Base-by-base conservation (phyloP, 495 filamentous ascomycete species). In the Penicillium waksmanii region DNA sequence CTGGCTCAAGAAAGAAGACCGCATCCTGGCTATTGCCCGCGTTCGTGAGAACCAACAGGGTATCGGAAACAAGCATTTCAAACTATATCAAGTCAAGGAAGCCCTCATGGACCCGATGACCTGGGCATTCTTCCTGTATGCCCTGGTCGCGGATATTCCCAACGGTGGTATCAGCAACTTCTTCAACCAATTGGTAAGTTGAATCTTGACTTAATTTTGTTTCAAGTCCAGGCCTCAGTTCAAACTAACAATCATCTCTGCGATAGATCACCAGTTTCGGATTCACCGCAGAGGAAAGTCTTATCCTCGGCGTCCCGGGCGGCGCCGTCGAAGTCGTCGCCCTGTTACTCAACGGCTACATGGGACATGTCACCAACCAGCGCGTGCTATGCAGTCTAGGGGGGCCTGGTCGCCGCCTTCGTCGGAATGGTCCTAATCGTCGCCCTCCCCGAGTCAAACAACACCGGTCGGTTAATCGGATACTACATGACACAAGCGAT, bases 91-190 rank as follows among this genome's bases (percentile, higher is more conserved):
- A 56, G 77, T 84, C 40, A 81, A 79, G 42, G 85, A 88, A 59
- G 80, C 84, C 0, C 67, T 87, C 3, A 19, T 73, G 27, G 86
- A 89, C 60, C 86, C 85, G 1, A 82, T 86, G 72, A 84, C 84
- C 21, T 88, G 76, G 86, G 84, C 85, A 2, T 88, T 89, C 65
- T 81, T 85, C 38, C 80, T 88, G 51, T 88, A 83, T 60, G 82
- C 85, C 2, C 67, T 86, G 18, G 75, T 86, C 50, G 81, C 78
- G 7, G 81, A 87, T 66, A 88, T 90, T 49, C 85, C 85, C 2
- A 88, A 88, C 61, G 85, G 87, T 19, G 89, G 87, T 12, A 80
- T 92, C 48, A 82, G 75, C 31, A 91, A 90, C 58, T 92, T 90
- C 71, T 91, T 91, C 73, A 86, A 78, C 51, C 87, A 89, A 68